Percentiles rank a stretch among this genome's conserved stretches.
These are phyloP conservation scores for Trichoderma parareesei DNA, from an alignment of 495 filamentous ascomycete species.

Conservation along the genomic window DNA sequence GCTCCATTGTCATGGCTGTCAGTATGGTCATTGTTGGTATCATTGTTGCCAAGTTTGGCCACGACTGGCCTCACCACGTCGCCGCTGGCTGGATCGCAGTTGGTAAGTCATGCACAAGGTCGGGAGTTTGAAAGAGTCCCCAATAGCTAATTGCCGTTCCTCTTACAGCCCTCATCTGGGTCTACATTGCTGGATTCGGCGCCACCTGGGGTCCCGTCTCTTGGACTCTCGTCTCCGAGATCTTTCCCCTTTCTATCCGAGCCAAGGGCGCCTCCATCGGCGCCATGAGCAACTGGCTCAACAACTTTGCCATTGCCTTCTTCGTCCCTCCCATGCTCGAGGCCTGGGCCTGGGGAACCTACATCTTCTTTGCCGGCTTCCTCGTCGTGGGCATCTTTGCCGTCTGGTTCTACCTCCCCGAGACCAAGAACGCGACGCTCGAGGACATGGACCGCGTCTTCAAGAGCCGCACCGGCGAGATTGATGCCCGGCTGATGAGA, in stretches of 20 bases:
- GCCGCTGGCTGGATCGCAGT: constrained; percentile 40
- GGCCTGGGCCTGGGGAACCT: constrained; percentile 18
- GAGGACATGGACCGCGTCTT: constrained; percentile 39
- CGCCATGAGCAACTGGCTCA: constrained; percentile 17
- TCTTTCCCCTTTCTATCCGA: constrained; percentile 56
- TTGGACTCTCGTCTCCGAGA: constrained; percentile 57
- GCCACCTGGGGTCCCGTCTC: constrained; percentile 36
- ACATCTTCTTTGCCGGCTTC: constrained; percentile 24
- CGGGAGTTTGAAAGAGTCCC: not conserved
- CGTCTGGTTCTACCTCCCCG: constrained; percentile 22
- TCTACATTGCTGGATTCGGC: constrained; percentile 32
- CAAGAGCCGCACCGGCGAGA: constrained; percentile 28
- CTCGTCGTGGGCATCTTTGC: constrained; percentile 17
- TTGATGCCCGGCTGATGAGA: constrained; percentile 24
- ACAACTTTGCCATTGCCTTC: constrained; percentile 8
- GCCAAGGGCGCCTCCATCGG: constrained; percentile 35
- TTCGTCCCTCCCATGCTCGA: not conserved
- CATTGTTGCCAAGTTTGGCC: constrained; percentile 43
- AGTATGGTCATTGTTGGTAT: constrained; percentile 58
- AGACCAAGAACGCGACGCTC: constrained; percentile 27
- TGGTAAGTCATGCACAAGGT: constrained; percentile 42
- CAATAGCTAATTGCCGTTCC: not conserved
- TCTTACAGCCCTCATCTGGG: constrained; percentile 44
- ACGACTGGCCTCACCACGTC: constrained; percentile 23
- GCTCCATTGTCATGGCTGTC: constrained; percentile 53